These are phyloP conservation scores for Solanum verrucosum DNA, from an alignment of 257 asterid species.

Conservation along the genomic window DNA sequence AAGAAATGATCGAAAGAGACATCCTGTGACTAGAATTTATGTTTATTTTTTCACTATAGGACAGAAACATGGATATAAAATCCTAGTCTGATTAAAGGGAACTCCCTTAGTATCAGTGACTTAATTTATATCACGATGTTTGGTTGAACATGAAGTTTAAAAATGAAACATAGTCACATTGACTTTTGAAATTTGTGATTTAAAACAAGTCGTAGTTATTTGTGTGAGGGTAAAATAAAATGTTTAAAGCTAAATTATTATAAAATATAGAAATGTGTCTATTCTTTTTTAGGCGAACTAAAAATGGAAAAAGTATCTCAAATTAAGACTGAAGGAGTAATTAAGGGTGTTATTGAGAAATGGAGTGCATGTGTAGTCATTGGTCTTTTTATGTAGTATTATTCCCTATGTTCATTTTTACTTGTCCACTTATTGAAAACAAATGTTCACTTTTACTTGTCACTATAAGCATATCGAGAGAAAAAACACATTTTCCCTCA, in stretches of 20 bases:
- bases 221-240: background rate
- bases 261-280: background rate
- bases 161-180: background rate
- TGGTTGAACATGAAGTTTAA: background rate
- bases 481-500: too few species aligned
- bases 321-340: background rate
- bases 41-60: background rate
- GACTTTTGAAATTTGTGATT: background rate
- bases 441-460: too few species aligned
- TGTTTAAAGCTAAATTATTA: background rate
- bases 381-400: too few species aligned
- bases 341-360: background rate
- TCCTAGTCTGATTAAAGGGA: background rate
- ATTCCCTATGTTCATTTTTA: too few species aligned
- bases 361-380: too few species aligned
- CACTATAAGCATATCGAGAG: too few species aligned
- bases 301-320: background rate
- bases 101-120: background rate
- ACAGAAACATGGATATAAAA: background rate
- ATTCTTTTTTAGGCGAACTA: background rate
- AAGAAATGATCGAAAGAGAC: background rate
- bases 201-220: background rate
- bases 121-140: background rate
- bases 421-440: too few species aligned
- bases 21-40: background rate